These are phyloP conservation scores for Dendrocalamus latiflorus DNA, from an alignment of 202 grass and related monocot genomes.

Conservation along the genomic window DNA sequence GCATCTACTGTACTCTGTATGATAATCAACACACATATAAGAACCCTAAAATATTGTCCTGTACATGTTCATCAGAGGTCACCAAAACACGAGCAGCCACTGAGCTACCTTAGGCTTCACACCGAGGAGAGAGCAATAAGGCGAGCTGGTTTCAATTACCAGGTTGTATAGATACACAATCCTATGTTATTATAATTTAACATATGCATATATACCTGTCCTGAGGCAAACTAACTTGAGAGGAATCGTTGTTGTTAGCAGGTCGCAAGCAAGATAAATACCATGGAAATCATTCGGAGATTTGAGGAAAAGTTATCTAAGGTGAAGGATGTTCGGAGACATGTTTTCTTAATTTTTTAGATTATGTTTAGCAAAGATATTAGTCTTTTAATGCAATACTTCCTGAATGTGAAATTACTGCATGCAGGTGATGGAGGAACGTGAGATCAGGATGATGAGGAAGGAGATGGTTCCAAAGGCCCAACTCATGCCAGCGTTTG, in stretches of 20 bases:
- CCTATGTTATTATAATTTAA: neutral
- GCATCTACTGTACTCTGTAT: neutral
- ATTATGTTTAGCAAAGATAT: neutral
- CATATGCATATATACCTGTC: neutral
- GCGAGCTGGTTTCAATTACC: conserved; percentile 68
- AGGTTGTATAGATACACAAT: conserved; percentile 35
- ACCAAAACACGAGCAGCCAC: conserved; percentile 40
- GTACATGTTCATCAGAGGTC: conserved; percentile 28
- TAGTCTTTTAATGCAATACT: neutral
- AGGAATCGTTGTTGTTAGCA: conserved; percentile 4
- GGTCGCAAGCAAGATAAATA: conserved; percentile 89
- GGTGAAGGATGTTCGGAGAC: conserved; percentile 1
- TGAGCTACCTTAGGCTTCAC: conserved; percentile 63
- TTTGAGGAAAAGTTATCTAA: conserved; percentile 80
- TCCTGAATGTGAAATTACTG: neutral
- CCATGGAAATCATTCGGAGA: conserved; percentile 69
- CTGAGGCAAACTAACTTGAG: neutral
- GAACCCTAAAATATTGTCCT: neutral
- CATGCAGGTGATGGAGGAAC: conserved; percentile 68
- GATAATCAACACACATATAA: neutral
- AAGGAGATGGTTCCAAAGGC: conserved; percentile 98
- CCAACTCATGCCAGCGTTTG: conserved; percentile 90
- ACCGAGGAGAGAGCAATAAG: conserved; percentile 72
- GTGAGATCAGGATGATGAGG: conserved; percentile 87
- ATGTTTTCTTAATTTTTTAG: neutral